A percentile compares a stretch with the other conserved stretches of the same genome.
These are phyloP conservation scores for Cystofilobasidium bisporidii DNA, from an alignment of 768 basidiomycete species.

Conservation along the genomic window DNA sequence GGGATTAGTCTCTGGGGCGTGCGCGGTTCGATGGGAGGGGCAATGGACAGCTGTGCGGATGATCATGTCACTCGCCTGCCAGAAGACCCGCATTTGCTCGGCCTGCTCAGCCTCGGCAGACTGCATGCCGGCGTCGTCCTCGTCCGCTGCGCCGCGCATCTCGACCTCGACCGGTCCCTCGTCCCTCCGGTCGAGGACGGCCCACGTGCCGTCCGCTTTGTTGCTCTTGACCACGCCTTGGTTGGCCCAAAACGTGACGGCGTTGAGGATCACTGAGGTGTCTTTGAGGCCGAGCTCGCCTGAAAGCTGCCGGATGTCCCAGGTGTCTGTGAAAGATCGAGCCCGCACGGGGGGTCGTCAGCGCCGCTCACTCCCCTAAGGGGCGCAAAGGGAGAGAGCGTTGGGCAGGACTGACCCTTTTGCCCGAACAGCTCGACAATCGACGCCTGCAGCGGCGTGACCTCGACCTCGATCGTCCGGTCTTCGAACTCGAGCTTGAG, in stretches of 20 bases:
- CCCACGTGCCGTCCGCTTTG: conserved; percentile 30
- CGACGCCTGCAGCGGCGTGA: conserved; percentile 80
- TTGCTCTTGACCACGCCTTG: conserved; percentile 21
- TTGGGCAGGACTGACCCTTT: conserved; percentile 52
- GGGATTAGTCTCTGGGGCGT: neutral
- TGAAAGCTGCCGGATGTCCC: conserved; percentile 8
- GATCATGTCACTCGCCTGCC: conserved; percentile 54
- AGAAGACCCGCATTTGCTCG: conserved; percentile 76
- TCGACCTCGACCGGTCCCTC: conserved; percentile 26
- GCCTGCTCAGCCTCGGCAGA: conserved; percentile 64
- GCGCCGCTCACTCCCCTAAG: too few relatives aligned
- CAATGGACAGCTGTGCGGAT: too few relatives aligned
- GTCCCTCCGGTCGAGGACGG: conserved; percentile 34
- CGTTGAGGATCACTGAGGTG: conserved; percentile 22
- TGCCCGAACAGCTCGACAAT: conserved; percentile 76
- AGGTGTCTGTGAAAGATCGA: conserved; percentile 16
- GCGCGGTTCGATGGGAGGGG: too few relatives aligned
- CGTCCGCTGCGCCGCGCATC: neutral
- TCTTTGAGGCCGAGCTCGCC: conserved; percentile 9
- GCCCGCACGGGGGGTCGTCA: too few relatives aligned
- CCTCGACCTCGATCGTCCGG: conserved; percentile 61
- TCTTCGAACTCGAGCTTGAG: conserved; percentile 76
- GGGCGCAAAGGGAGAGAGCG: neutral
- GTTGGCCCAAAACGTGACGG: conserved; percentile 31
- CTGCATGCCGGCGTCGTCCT: conserved; percentile 40